Base-by-base conservation (phyloP, 2,329 filamentous ascomycete species). In the Hypoxylon sp. region DNA sequence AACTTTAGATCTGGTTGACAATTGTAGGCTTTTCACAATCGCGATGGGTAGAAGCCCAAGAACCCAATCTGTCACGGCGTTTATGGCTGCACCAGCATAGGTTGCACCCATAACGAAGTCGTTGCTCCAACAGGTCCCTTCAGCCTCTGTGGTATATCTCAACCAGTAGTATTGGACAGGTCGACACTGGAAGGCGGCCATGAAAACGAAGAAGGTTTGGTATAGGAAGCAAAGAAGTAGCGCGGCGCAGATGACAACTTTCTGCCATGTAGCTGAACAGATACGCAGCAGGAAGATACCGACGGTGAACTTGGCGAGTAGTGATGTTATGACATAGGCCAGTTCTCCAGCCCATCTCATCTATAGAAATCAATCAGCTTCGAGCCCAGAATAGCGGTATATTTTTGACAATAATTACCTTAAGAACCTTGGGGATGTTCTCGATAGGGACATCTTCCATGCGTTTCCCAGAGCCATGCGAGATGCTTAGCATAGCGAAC, bases 271-370 rank as follows among this genome's bases (percentile, higher is more conserved):
- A 13, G 59, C 41, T 47, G 67, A 55, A 59, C 67, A 69, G 21
- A 75, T 71, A 17, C 72, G 69, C n/a, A 74, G 48, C 11, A 75
- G 62, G 47, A 75, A 73, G 36, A 74, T 57, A 29, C 69, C 68
- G 17, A 75, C 69, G 38, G 69, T 71, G 38, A 71, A 63, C 55
- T 75, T 75, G 21, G 73, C 61, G 3, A 69, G 57, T 30, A 72
- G 68, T 21, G 70, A 72, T 4, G 71, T 68, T n/a, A 71, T 42
- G n/a, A 74, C 63, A 31, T 75, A 75, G 17, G 64, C 59, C 5
- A 70, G 55, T 42, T 75, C 72, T 12, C 69, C 73, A 4, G 65
- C 63, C 71, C 71, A 75, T 32, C 67, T 63, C 45, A 62, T 59
- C 62, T 66, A 30, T 16, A 2, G 1, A 2, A 11, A 3, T 11